Base-by-base conservation (phyloP, 495 filamentous ascomycete species). In the Bombardia bombarda region DNA sequence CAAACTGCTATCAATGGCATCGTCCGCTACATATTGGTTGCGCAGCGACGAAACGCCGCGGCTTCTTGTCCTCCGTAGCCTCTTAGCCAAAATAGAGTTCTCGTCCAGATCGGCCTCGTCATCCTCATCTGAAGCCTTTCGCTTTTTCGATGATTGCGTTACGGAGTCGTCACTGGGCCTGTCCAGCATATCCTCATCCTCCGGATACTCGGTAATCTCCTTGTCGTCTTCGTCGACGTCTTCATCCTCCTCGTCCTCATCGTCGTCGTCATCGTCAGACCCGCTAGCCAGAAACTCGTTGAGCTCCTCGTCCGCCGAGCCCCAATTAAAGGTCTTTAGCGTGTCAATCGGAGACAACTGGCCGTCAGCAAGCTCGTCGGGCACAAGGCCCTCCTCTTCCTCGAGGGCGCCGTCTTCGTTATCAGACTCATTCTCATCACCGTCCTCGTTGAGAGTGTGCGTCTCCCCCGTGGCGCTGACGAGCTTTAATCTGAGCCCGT, bases 221-320 rank as follows among this genome's bases (percentile, higher is more conserved):
- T 55, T 43, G 7, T 56, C 61, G 3, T 57, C 62, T 10, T 45
- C 50, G 13, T 55, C 58, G 4, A 51, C 57, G 7, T 68, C 68
- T 3, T 55, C 55, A 13, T 45, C 50, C 12, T 55, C 58, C 3
- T 53, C 57, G 7, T 68, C 68, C 5, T 55, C 55, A 7, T 51
- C 52, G 0, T 58, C 64, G 0, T 64, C 67, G 0, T 73, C 69
- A 23, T 80, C 82, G 34, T 79, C 79, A 16, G 82, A 77, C 10
- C 74, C 66, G 26, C 58, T 58, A 1, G 61, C 83, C 46, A 92
- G 66, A 50, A 92, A 93, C 14, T 89, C 86, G 32, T 79, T 73
- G 4, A 92, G 62, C 54, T 93, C 88, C 37, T 83, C 82, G 47
- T 87, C 80, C 10, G 83, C 69, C 12, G 60, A 65, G 26, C 67